Base-by-base conservation (phyloP, 805 yeast genomes). In the Wickerhamomyces chaumierensis region DNA sequence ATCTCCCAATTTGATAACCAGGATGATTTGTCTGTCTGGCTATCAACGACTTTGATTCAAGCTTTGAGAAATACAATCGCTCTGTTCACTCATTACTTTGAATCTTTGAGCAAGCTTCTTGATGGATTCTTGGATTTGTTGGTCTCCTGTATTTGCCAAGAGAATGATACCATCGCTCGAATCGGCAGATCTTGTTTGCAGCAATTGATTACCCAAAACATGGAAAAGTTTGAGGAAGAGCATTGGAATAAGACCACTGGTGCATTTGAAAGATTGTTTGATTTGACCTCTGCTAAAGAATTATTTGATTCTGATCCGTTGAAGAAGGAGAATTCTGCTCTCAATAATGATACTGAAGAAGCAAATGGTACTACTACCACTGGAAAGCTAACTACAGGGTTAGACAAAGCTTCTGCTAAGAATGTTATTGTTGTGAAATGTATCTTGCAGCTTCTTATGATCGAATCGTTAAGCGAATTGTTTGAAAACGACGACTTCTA, bases 41-140 rank as follows among this genome's bases (percentile, higher is more conserved):
- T 92, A 36, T 86, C 96, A 0, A 88, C 98, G 0, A 92, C 99
- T 1, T 71, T 92, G 59, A 87, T 94, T 45, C 98, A 92, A 60
- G 97, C 97, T 0, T 66, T 94, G 55, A 76, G 94, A 57, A 84
- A 84, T 51, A 73, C 87, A 78, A 79, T 90, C 49, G 78, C 83
- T 1, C 64, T 92, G 40, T 83, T 90, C 53, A 73, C 87, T 0
- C 82, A 79, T 45, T 90, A 83, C 60, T 92, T 88, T 56, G 83
- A 73, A 33, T 71, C 79, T 3, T 71, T 92, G 52, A 78, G 78
- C 48, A 68, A 74, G 33, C 75, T 83, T 72, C 65, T 90, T 37
- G 83, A 77, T 43, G 92, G 85, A 1, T 86, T 82, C 56, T 66
- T 94, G 58, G 76, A 75, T 16, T 66, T 94, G 37, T 61, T 92